These are phyloP conservation scores for Crithidia brevicula DNA, from an alignment of 208 protist species.

Conservation along the genomic window DNA sequence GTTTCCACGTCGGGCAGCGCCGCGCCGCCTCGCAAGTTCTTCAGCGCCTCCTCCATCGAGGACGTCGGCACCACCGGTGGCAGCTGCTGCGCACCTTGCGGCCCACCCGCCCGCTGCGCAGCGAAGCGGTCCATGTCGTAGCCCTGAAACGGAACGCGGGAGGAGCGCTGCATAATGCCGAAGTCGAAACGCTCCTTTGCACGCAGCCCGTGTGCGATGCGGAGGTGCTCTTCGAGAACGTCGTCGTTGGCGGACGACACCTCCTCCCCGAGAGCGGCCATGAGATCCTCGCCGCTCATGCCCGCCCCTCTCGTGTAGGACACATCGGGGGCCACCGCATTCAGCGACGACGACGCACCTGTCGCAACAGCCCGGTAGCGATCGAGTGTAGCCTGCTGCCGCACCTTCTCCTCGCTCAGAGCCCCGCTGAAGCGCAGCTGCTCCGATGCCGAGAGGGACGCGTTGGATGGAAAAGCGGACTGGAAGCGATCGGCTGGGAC, in stretches of 20 bases:
- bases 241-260: slow-evolving; percentile 37
- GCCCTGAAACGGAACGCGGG: slow-evolving; percentile 71
- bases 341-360: background rate
- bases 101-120: slow-evolving; percentile 76
- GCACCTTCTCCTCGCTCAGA: slow-evolving; percentile 44
- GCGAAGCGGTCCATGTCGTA: slow-evolving; percentile 86
- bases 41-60: slow-evolving; percentile 83
- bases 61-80: slow-evolving; percentile 47
- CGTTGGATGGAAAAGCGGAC: slow-evolving; percentile 31
- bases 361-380: slow-evolving; percentile 43
- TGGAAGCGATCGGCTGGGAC: slow-evolving; percentile 43
- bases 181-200: slow-evolving; percentile 88
- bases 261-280: slow-evolving; percentile 18
- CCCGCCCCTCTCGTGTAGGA: slow-evolving; percentile 26
- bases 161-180: slow-evolving; percentile 69
- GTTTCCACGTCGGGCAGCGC: slow-evolving; percentile 41
- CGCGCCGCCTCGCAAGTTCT: slow-evolving; percentile 45
- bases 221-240: slow-evolving; percentile 63
- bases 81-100: slow-evolving; percentile 73
- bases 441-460: slow-evolving; percentile 39
- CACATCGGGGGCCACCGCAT: slow-evolving; percentile 11
- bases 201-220: slow-evolving; percentile 72
- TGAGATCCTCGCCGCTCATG: slow-evolving; percentile 33
- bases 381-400: slow-evolving; percentile 56
- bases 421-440: slow-evolving; percentile 63